These are phyloP conservation scores for Phylloporus sp. DNA, from an alignment of 1,284 basidiomycete species.

Conservation along the genomic window DNA sequence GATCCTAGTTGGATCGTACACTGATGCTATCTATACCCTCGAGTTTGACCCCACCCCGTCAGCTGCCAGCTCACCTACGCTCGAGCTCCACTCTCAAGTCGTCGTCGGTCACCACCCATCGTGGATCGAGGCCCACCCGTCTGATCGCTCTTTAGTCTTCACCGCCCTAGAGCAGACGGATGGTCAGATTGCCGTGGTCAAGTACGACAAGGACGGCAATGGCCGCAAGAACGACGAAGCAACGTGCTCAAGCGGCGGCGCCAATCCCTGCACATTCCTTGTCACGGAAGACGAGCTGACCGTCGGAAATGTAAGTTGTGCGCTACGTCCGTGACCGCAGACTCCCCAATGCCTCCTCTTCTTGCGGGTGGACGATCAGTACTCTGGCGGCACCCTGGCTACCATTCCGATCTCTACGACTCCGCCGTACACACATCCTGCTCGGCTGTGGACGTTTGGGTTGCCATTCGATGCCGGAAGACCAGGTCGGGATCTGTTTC, in stretches of 20 bases:
- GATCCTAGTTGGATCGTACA: slow-evolving; percentile 71
- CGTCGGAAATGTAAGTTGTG: slow-evolving; percentile 65
- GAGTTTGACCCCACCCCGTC: slow-evolving; percentile 43
- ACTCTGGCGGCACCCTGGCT: slow-evolving; percentile 59
- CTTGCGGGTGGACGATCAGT: slow-evolving; percentile 43
- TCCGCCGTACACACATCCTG: slow-evolving; percentile 47
- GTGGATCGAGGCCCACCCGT: slow-evolving; percentile 67
- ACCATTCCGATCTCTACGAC: slow-evolving; percentile 52
- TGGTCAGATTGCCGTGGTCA: slow-evolving; percentile 60
- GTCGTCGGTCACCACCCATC: slow-evolving; percentile 67
- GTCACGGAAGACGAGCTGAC: slow-evolving; percentile 55
- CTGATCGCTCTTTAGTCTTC: slow-evolving; percentile 57
- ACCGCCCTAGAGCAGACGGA: slow-evolving; percentile 60
- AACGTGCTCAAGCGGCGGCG: slow-evolving; percentile 48
- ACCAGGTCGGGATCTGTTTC: slow-evolving; percentile 59
- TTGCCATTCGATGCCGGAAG: slow-evolving; percentile 48
- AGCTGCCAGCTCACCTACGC: slow-evolving; percentile 32
- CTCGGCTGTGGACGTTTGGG: slow-evolving; percentile 30
- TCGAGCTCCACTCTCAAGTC: slow-evolving; percentile 49
- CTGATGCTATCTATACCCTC: slow-evolving; percentile 59
- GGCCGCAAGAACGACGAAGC: slow-evolving; percentile 37
- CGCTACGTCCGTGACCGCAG: not conserved
- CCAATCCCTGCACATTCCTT: slow-evolving; percentile 61
- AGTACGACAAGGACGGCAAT: slow-evolving; percentile 44
- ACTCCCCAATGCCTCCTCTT: not conserved